These are phyloP conservation scores for Prosopis cineraria DNA, from an alignment of 306 rosid genomes.

Conservation along the genomic window DNA sequence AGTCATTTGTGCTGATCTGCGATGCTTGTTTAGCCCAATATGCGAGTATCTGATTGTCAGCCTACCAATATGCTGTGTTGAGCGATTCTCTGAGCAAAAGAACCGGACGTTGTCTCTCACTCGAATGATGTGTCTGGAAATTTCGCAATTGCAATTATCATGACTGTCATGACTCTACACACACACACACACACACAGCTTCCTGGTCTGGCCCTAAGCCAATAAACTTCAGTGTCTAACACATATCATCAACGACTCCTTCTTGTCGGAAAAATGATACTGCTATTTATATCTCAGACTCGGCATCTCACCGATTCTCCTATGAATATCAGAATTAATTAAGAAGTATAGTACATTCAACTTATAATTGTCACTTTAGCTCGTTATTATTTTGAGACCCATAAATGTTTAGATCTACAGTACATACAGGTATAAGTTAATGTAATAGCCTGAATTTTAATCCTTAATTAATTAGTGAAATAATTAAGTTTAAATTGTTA, in stretches of 20 bases:
- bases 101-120: background rate
- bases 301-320: background rate
- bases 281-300: background rate
- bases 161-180: no score
- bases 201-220: background rate
- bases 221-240: background rate
- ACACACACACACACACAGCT: background rate
- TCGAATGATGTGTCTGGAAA: background rate
- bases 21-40: background rate
- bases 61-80: background rate
- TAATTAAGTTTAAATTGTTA: no score
- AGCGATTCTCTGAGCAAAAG: background rate
- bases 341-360: background rate
- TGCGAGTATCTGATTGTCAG: background rate
- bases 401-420: no score
- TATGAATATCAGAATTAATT: no score
- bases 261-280: background rate
- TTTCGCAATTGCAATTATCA: background rate
- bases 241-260: background rate
- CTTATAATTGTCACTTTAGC: background rate
- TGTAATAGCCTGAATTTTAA: no score
- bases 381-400: no score
- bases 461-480: no score
- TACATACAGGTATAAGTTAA: no score
- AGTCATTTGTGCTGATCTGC: background rate